Base-by-base conservation (phyloP, 2,329 filamentous ascomycete genomes). In the Penicillium paneum region DNA sequence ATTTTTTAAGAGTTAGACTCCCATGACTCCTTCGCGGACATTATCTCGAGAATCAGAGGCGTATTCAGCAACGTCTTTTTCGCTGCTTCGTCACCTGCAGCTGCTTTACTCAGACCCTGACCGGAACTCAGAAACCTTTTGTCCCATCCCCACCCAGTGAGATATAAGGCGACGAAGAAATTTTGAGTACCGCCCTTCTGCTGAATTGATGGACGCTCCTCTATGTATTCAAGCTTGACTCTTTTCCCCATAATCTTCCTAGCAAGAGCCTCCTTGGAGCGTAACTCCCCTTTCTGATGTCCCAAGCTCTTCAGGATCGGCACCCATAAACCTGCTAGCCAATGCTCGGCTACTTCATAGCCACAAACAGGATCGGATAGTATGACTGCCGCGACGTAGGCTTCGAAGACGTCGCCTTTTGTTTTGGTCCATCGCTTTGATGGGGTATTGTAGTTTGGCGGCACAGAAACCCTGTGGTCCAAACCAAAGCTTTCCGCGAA, bases 401-500 rank as follows among this genome's bases (percentile, higher is more conserved):
- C 89, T 71, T 97, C 93, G 64, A 97, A 95, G 17, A 97, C 81
- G 68, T 97, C 93, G 8, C 87, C 92, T 52, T 89, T 79, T 10
- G 91, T 84, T 71, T 97, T 97, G 13, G 77, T 81, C 56, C 82
- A 79, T 80, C 81, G 68, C 81, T 86, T 67, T 67, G 72, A 52
- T 66, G 80, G 48, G 65, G 73, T 43, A 59, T 66, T 24, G 74
- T 75, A 57, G 58, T 80, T 79, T 12, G 63, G 58, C 1, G 81
- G 87, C 3, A 89, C 75, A 28, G 78, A 79, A 8, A 89, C 81
- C 31, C 80, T 82, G 62, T 82, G 78, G 45, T 89, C 82, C 61
- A 97, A 82, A 0, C 82, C 83, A 68, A 96, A 97, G 2, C 80
- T 76, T 2, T 80, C 72, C 19, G 90, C 83, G 67, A 88, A 96